Evolutionary conservation across 2,329 filamentous ascomycete species (phyloP).

Genomic region (Sporothrix mexicana): DNA sequence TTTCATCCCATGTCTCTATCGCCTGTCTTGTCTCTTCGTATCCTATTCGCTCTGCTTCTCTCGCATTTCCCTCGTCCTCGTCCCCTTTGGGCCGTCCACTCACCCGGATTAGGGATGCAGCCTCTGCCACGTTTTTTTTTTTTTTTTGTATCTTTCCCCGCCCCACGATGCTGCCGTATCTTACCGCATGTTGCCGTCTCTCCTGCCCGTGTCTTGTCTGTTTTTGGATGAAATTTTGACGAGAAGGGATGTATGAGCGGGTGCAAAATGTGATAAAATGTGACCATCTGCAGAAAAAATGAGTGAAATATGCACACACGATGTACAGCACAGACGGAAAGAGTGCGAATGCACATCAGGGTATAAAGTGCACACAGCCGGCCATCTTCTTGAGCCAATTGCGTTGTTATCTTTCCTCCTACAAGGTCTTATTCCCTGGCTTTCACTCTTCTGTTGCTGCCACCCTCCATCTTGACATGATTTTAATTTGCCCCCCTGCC

Average conservation of each 20-base stretch:
- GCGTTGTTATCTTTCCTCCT: constrained; percentile 9
- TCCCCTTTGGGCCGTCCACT: constrained; percentile 18
- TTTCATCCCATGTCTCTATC: neutral
- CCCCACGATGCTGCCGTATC: neutral
- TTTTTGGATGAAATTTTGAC: neutral
- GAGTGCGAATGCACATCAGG: neutral
- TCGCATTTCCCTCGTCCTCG: neutral
- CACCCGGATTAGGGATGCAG: constrained; percentile 27
- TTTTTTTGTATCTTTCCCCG: neutral
- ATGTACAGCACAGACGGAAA: neutral
- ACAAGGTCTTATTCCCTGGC: neutral
- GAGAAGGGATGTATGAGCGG: neutral
- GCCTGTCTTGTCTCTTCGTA: neutral
- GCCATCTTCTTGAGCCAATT: neutral
- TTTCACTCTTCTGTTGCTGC: neutral
- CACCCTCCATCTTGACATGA: neutral
- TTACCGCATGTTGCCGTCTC: constrained; percentile 7
- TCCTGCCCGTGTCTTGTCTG: constrained; percentile 1
- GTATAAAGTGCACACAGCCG: neutral
- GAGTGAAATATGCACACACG: neutral
- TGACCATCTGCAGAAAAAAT: neutral
- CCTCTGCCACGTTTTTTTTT: constrained; percentile 1
- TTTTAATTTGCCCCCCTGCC: constrained; percentile 17
- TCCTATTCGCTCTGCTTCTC: neutral
- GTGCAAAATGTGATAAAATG: neutral